A percentile compares a stretch with the other conserved stretches of the same genome.
Conservation (phyloP, 345 rosid genomes). For the Brassica carinata region DNA sequence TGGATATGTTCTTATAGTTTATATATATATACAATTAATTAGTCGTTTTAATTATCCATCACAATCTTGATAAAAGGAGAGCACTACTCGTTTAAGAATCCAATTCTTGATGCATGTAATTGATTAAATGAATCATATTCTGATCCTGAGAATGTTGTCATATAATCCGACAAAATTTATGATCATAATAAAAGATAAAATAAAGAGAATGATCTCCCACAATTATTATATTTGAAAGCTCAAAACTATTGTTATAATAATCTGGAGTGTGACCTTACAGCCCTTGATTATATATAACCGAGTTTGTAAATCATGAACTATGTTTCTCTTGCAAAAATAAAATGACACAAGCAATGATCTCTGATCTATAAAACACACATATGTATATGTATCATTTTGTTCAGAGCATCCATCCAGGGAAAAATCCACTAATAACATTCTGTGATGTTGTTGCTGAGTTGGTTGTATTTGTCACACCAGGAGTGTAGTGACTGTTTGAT, state of each 20-base stretch:
- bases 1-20: constrained; percentile 1
- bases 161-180: background rate
- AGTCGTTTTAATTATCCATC: constrained; percentile 14
- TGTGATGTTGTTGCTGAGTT: constrained; percentile 43
- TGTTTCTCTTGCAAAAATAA: constrained; percentile 27
- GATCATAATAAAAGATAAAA: background rate
- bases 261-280: constrained; percentile 17
- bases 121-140: background rate
- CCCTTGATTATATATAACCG: constrained; percentile 16
- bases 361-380: constrained; percentile 34
- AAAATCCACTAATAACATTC: constrained; percentile 40
- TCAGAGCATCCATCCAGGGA: constrained; percentile 53
- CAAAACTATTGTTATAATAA: constrained; percentile 3
- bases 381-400: constrained; percentile 18
- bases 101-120: constrained; percentile 11
- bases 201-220: background rate
- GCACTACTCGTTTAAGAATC: constrained; percentile 20
- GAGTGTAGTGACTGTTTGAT: constrained; percentile 38
- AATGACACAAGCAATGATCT: constrained; percentile 26
- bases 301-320: constrained; percentile 36
- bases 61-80: constrained; percentile 33
- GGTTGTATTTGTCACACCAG: constrained; percentile 35
- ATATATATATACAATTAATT: background rate
- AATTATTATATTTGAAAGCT: background rate
- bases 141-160: background rate